Conservation (phyloP, 2,329 filamentous ascomycete species). For the Ophiostoma ulmi region DNA sequence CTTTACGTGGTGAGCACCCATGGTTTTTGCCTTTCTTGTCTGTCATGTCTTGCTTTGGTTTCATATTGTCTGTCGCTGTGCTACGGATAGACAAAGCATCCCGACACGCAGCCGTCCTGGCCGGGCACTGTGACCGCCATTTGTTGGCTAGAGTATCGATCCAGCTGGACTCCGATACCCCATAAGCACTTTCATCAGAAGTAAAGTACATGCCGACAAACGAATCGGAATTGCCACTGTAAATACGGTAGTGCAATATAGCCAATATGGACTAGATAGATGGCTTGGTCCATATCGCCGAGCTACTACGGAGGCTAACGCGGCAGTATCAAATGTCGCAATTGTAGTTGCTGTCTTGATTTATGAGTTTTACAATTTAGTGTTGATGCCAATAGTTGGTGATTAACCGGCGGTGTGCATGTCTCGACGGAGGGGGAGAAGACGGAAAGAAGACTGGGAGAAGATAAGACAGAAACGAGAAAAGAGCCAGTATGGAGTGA, state of each 20-base stretch:
- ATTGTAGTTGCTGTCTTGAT: neutral
- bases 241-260: neutral
- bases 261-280: neutral
- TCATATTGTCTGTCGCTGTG: conserved; percentile 1
- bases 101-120: neutral
- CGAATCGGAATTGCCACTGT: neutral
- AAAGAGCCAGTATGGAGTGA: neutral
- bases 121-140: neutral
- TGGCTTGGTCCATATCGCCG: neutral
- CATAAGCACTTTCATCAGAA: neutral
- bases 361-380: neutral
- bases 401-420: conserved; percentile 9
- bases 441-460: neutral
- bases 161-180: neutral
- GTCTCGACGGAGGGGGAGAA: neutral
- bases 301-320: conserved; percentile 5
- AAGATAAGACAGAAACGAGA: neutral
- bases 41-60: neutral
- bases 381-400: neutral
- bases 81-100: neutral
- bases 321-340: neutral
- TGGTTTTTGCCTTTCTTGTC: neutral
- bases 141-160: neutral
- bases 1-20: neutral
- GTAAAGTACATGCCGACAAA: neutral